Percentiles rank a stretch among this genome's conserved stretches.
Conservation (phyloP, 371 early-diverging fungal species). For the Batrachochytrium dendrobatidis region DNA sequence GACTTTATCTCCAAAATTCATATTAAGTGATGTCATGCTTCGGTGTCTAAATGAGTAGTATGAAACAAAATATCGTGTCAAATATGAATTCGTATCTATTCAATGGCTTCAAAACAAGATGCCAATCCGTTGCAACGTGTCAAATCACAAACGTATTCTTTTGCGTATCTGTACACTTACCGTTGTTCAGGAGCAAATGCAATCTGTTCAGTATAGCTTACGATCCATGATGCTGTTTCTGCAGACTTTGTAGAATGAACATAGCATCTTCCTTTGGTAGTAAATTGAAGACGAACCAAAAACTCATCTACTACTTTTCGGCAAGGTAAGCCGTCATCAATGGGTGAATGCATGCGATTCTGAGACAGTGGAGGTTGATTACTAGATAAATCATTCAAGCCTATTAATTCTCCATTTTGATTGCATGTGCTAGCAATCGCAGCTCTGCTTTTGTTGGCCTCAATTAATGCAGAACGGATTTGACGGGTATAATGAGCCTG, state of each 20-base stretch:
- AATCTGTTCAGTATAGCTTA: neutral
- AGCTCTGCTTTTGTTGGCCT: neutral
- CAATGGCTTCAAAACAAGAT: too few relatives aligned
- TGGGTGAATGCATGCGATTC: neutral
- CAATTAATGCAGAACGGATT: neutral
- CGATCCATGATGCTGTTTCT: neutral
- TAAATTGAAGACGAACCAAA: neutral
- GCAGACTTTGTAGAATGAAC: neutral
- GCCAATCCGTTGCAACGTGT: too few relatives aligned
- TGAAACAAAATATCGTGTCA: too few relatives aligned
- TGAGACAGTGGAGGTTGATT: neutral
- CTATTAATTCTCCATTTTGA: too few relatives aligned
- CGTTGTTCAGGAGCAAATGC: neutral
- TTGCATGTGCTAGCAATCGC: neutral
- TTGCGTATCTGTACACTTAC: neutral
- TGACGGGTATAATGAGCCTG: neutral
- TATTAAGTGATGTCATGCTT: neutral
- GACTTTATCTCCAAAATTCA: neutral
- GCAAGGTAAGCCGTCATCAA: neutral
- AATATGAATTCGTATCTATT: too few relatives aligned
- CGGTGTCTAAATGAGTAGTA: too few relatives aligned
- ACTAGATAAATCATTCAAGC: too few relatives aligned
- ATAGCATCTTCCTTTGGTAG: neutral
- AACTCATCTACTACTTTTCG: neutral
- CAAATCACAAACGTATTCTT: neutral